Conservation (phyloP, 495 filamentous ascomycete genomes). For the Neurospora africana region DNA sequence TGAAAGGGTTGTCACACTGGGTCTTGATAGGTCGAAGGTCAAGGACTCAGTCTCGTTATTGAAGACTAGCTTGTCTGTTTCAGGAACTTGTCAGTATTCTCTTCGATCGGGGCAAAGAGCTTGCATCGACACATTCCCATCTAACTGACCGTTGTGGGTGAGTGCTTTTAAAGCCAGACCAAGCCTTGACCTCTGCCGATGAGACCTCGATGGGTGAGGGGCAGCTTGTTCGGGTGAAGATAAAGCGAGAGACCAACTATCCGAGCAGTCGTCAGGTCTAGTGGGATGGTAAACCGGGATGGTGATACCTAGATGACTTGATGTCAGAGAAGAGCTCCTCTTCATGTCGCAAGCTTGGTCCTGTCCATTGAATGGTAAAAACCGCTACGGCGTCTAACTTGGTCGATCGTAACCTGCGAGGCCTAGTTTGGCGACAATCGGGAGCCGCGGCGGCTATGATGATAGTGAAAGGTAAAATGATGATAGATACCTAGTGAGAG, state of each 20-base stretch:
- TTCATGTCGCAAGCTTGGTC: constrained; percentile 15
- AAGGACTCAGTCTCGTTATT: background rate
- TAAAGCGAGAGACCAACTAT: background rate
- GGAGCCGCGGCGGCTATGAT: background rate
- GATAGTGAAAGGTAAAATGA: background rate
- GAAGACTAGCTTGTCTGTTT: background rate
- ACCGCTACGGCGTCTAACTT: background rate
- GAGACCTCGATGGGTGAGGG: constrained; percentile 22
- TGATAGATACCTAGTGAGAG: background rate
- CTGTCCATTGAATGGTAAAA: constrained; percentile 11
- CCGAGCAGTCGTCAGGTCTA: background rate
- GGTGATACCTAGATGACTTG: constrained; percentile 5
- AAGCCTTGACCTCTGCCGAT: constrained; percentile 32
- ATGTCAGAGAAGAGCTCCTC: constrained; percentile 9
- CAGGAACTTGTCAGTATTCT: background rate
- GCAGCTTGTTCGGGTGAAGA: background rate
- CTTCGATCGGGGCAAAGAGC: background rate
- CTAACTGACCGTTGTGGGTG: constrained; percentile 31
- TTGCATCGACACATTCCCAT: background rate
- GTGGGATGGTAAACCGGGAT: constrained; percentile 1
- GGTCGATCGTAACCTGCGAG: background rate
- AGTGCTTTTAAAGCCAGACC: constrained; percentile 35
- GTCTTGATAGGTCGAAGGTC: background rate
- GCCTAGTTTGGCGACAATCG: background rate
- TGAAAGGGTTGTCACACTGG: constrained; percentile 15